Evolutionary conservation across 2,329 filamentous ascomycete species (phyloP).

Genomic region (Venturia asperata): DNA sequence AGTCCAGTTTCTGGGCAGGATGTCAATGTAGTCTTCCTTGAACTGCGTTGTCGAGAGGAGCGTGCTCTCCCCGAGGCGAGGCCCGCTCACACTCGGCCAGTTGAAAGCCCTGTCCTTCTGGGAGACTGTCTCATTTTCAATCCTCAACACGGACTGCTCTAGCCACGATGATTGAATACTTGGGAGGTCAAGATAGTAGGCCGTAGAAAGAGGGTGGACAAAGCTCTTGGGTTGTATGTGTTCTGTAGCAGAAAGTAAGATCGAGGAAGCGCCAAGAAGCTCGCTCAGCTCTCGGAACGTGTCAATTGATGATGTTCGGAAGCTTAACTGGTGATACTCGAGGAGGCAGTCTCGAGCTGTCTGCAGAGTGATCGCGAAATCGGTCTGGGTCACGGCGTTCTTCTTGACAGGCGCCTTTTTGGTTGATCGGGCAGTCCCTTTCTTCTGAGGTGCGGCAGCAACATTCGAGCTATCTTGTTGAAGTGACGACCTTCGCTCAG

Average conservation of each 20-base stretch:
- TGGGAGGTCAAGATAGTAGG: constrained; percentile 53
- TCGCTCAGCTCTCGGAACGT: constrained; percentile 47
- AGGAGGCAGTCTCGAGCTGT: constrained; percentile 60
- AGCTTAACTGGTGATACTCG: constrained; percentile 52
- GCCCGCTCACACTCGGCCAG: constrained; percentile 33
- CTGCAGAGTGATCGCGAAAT: constrained; percentile 54
- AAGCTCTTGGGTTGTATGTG: constrained; percentile 27
- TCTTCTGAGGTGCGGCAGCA: constrained; percentile 2
- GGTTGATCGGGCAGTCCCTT: neutral
- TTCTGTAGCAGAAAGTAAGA: constrained; percentile 35
- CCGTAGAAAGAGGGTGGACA: constrained; percentile 35
- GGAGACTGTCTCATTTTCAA: constrained; percentile 40
- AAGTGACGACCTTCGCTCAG: constrained; percentile 25
- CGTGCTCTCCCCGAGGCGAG: neutral
- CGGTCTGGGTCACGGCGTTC: constrained; percentile 1
- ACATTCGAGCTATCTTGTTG: constrained; percentile 22
- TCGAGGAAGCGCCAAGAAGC: constrained; percentile 32
- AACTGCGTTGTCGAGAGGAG: constrained; percentile 44
- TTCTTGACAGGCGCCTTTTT: constrained; percentile 11
- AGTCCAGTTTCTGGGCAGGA: constrained; percentile 76
- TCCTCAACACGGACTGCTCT: constrained; percentile 50
- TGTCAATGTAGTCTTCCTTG: constrained; percentile 74
- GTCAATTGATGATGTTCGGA: constrained; percentile 47
- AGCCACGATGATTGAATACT: constrained; percentile 61
- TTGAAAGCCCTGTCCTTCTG: constrained; percentile 32